Conservation (phyloP, 805 yeast genomes). For the Sugiyamaella marilandica region DNA sequence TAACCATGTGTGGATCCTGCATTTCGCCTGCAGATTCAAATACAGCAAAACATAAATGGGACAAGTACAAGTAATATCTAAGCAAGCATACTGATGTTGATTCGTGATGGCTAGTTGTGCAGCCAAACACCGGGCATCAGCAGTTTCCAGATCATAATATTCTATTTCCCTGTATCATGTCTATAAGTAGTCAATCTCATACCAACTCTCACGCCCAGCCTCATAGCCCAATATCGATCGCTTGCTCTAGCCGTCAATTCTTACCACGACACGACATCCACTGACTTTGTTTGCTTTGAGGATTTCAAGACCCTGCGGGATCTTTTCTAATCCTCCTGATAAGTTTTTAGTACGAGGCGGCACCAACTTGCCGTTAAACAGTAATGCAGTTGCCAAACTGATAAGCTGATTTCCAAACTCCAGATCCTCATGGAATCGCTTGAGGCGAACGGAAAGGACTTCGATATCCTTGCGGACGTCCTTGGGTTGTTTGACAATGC, state of each 20-base stretch:
- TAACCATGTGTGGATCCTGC: too few relatives aligned
- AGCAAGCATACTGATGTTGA: too few relatives aligned
- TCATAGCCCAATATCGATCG: too few relatives aligned
- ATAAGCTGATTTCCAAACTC: constrained; percentile 5
- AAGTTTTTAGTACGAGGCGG: constrained; percentile 4
- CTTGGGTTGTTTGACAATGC: constrained; percentile 6
- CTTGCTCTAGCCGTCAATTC: background rate
- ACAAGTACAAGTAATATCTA: too few relatives aligned
- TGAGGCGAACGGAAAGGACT: constrained; percentile 1
- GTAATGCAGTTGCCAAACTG: background rate
- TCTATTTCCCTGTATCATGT: too few relatives aligned
- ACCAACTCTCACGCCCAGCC: too few relatives aligned
- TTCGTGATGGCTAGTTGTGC: too few relatives aligned
- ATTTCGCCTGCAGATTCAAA: too few relatives aligned
- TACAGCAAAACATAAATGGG: too few relatives aligned
- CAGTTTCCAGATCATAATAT: too few relatives aligned
- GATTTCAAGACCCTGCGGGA: constrained; percentile 5
- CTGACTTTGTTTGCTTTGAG: constrained; percentile 3
- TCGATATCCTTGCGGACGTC: background rate
- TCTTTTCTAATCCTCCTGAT: constrained; percentile 5
- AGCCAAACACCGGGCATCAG: too few relatives aligned
- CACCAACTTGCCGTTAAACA: background rate
- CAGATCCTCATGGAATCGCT: constrained; percentile 7
- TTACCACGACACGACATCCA: constrained; percentile 4
- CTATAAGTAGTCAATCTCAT: too few relatives aligned